Conservation (phyloP, 306 rosid genomes). For the Gleditsia sinensis region DNA sequence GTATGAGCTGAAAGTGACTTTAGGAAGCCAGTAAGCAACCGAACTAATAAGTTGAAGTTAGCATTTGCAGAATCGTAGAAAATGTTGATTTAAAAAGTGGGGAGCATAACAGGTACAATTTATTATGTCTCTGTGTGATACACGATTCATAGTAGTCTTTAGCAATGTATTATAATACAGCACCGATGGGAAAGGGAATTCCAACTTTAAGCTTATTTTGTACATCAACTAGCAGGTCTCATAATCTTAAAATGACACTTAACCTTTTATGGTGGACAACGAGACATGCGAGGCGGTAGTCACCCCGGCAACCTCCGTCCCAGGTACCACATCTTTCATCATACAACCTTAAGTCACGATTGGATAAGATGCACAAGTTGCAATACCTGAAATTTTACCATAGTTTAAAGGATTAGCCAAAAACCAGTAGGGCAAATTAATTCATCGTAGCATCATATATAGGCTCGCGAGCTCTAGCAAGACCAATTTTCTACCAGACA, state of each 20-base stretch:
- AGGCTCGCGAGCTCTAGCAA: conserved; percentile 1
- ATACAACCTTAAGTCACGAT: conserved; percentile 52
- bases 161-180: not conserved
- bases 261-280: conserved; percentile 11
- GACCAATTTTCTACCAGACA: not conserved
- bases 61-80: not conserved
- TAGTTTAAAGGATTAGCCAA: conserved; percentile 14
- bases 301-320: conserved; percentile 17
- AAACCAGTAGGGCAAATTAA: conserved; percentile 17
- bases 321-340: conserved; percentile 17
- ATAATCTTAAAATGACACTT: conserved; percentile 24
- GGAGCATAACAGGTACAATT: not conserved
- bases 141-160: conserved; percentile 33
- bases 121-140: conserved; percentile 5
- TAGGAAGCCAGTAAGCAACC: not conserved
- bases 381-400: conserved; percentile 57
- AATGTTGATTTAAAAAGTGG: not conserved
- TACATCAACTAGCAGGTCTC: conserved; percentile 28
- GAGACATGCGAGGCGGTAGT: conserved; percentile 26
- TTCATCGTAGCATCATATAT: not conserved
- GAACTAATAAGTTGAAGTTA: not conserved
- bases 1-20: not conserved
- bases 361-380: conserved; percentile 97
- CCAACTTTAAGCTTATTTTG: conserved; percentile 31
- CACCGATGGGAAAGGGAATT: not conserved